These are phyloP conservation scores for Sideroxylon spinosum DNA, from an alignment of 179 eudicot genomes.

Conservation along the genomic window DNA sequence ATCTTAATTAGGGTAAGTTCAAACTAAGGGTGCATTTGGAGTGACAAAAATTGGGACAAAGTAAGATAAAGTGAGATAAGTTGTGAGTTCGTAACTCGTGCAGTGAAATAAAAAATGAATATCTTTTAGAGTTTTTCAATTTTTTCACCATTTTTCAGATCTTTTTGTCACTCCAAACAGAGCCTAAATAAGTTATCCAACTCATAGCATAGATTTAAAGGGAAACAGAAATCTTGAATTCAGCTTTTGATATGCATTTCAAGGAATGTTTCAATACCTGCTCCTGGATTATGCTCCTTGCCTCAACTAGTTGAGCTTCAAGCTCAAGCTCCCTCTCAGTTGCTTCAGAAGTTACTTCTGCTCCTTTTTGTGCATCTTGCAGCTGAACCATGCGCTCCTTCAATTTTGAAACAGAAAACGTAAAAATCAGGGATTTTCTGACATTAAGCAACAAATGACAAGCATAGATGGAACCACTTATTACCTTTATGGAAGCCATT, in stretches of 20 bases:
- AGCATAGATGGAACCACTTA: not conserved
- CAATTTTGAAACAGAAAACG: slow-evolving; percentile 10
- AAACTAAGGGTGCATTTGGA: too few relatives aligned
- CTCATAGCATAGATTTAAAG: slow-evolving; percentile 1
- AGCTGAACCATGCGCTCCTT: slow-evolving; percentile 92
- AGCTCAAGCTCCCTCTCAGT: slow-evolving; percentile 98
- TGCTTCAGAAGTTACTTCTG: slow-evolving; percentile 91
- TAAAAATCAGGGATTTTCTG: not conserved
- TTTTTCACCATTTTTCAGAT: too few relatives aligned
- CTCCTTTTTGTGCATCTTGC: slow-evolving; percentile 88
- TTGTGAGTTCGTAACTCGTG: too few relatives aligned
- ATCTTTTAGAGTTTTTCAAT: too few relatives aligned
- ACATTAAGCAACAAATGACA: not conserved
- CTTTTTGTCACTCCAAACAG: too few relatives aligned
- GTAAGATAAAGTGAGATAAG: too few relatives aligned
- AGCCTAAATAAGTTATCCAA: not conserved
- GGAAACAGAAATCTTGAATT: not conserved
- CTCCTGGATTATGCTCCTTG: slow-evolving; percentile 98
- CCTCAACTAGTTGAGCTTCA: slow-evolving; percentile 98
- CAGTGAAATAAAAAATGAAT: too few relatives aligned
- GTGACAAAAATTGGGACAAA: too few relatives aligned
- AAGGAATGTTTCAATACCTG: slow-evolving; percentile 49
- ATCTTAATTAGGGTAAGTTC: not conserved
- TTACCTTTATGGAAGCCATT: slow-evolving; percentile 90
- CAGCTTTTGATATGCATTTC: not conserved